These are phyloP conservation scores for Fomitopsis betulina DNA, from an alignment of 1,284 basidiomycete genomes.

Conservation along the genomic window DNA sequence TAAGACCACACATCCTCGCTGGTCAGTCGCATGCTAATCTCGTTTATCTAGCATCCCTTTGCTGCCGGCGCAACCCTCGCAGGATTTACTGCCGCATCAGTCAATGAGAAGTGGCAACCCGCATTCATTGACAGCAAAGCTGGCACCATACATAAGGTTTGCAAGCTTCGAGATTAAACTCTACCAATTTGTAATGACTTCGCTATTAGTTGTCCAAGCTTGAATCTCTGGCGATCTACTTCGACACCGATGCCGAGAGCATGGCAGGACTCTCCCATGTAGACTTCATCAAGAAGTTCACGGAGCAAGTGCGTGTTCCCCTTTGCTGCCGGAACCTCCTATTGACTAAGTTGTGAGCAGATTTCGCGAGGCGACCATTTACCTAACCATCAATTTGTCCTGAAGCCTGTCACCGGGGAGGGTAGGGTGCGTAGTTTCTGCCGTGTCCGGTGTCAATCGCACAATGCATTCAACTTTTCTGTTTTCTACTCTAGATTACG, in stretches of 20 bases:
- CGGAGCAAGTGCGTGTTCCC: constrained; percentile 55
- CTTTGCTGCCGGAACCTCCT: constrained; percentile 4
- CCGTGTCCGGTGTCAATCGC: neutral
- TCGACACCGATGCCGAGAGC: constrained; percentile 89
- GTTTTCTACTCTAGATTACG: constrained; percentile 49
- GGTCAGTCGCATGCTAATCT: neutral
- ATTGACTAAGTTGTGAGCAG: constrained; percentile 31
- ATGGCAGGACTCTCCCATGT: constrained; percentile 67
- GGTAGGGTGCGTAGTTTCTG: constrained; percentile 61
- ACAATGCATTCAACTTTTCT: constrained; percentile 1
- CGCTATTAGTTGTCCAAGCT: constrained; percentile 75
- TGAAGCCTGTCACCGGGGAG: constrained; percentile 95
- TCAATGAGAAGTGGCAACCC: constrained; percentile 89
- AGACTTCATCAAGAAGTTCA: constrained; percentile 79
- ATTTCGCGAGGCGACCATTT: constrained; percentile 57
- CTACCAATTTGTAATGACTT: neutral
- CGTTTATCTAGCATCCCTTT: constrained; percentile 77
- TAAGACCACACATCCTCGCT: constrained; percentile 32
- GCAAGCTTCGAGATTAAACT: neutral
- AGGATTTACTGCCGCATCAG: constrained; percentile 91
- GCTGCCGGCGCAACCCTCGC: constrained; percentile 91
- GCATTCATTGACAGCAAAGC: constrained; percentile 92
- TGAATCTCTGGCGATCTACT: constrained; percentile 89
- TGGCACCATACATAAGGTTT: constrained; percentile 88
- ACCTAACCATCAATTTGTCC: constrained; percentile 86